These are phyloP conservation scores for Exserohilum turcica DNA, from an alignment of 2,329 filamentous ascomycete genomes.

Conservation along the genomic window DNA sequence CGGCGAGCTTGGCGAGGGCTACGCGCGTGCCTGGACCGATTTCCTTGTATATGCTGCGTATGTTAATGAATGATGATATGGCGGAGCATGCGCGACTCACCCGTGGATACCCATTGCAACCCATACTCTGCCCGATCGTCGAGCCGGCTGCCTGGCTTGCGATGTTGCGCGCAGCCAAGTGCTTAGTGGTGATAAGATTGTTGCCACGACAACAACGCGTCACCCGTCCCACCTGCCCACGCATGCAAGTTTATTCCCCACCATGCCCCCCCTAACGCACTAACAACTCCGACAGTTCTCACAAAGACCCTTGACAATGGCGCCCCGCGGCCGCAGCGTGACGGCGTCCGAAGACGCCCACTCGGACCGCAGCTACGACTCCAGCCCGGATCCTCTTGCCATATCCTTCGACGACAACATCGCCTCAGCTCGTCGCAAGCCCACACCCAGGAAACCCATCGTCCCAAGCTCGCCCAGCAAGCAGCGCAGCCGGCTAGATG, in stretches of 20 bases:
- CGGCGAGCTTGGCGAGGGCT: conserved; percentile 80
- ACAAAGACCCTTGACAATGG: conserved; percentile 26
- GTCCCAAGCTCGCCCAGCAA: conserved; percentile 40
- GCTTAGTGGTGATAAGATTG: conserved; percentile 37
- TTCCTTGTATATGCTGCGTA: conserved; percentile 80
- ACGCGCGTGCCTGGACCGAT: conserved; percentile 81
- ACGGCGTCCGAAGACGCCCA: conserved; percentile 21
- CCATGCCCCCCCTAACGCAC: conserved; percentile 16
- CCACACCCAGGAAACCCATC: conserved; percentile 31
- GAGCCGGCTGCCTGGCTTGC: conserved; percentile 17
- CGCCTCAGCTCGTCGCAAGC: conserved; percentile 24
- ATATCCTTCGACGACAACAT: conserved; percentile 37
- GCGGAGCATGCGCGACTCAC: conserved; percentile 24
- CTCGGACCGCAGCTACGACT: conserved; percentile 34
- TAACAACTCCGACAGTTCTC: conserved; percentile 16
- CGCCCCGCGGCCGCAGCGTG: conserved; percentile 25
- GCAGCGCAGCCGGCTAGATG: conserved; percentile 24
- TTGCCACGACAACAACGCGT: conserved; percentile 36
- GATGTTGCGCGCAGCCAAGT: conserved; percentile 19
- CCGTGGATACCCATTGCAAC: conserved; percentile 49
- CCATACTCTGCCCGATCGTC: conserved; percentile 24
- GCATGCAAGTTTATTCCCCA: conserved; percentile 18
- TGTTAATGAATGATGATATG: conserved; percentile 17
- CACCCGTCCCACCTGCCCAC: conserved; percentile 21
- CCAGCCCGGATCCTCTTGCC: conserved; percentile 47